A percentile compares a stretch with the other conserved stretches of the same genome.
Evolutionary conservation across 2,329 filamentous ascomycete species (phyloP).

Genomic region (Colletotrichum cordylinicola): DNA sequence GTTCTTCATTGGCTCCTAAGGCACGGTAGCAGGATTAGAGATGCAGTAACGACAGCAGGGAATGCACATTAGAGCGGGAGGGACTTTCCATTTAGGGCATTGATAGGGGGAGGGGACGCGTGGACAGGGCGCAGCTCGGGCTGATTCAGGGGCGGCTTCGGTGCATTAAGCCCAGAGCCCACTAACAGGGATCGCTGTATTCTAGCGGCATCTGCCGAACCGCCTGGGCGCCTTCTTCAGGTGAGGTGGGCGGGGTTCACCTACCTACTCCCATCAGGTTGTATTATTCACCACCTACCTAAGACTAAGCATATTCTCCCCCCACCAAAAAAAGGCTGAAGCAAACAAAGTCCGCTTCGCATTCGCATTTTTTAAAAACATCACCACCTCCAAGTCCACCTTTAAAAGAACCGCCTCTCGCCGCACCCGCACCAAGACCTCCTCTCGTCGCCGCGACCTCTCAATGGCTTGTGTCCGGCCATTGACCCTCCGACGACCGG

Average conservation of each 20-base stretch:
- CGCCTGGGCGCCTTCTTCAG: not conserved
- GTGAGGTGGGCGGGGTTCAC: not conserved
- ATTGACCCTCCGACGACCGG: not conserved
- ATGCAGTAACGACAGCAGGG: not conserved
- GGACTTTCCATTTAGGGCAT: not conserved
- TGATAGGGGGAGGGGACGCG: not conserved
- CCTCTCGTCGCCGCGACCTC: not conserved
- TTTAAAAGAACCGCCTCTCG: not conserved
- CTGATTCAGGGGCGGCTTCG: not conserved
- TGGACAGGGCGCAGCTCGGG: slow-evolving; percentile 2
- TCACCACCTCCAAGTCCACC: not conserved
- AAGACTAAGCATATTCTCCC: not conserved
- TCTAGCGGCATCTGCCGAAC: not conserved
- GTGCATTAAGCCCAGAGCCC: not conserved
- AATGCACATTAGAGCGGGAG: not conserved
- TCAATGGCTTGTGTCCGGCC: not conserved
- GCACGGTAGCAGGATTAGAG: not conserved
- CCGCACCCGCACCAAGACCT: not conserved
- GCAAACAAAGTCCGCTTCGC: not conserved
- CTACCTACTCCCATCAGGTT: too few species aligned
- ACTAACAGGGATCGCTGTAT: not conserved
- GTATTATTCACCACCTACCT: not conserved
- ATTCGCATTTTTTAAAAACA: not conserved
- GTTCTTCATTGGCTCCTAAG: not conserved
- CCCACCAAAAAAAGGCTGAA: slow-evolving; percentile 9